These are phyloP conservation scores for Penicillium turbatum DNA, from an alignment of 495 filamentous ascomycete species.

Conservation along the genomic window DNA sequence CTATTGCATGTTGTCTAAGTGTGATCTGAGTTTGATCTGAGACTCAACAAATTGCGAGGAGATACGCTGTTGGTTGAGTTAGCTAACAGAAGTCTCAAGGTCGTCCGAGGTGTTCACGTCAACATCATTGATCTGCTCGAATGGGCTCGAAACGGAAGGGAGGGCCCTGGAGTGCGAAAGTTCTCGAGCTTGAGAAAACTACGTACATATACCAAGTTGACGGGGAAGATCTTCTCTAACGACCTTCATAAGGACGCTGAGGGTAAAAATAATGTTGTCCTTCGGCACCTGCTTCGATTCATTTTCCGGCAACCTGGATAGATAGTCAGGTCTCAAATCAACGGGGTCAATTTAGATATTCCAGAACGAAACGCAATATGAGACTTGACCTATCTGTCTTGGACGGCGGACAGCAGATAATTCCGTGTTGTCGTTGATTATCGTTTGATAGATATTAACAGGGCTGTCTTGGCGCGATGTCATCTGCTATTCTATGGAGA, in stretches of 20 bases:
- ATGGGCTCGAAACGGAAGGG: conserved; percentile 11
- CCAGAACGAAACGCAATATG: too few relatives aligned
- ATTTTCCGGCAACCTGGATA: neutral
- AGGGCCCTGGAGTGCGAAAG: conserved; percentile 2
- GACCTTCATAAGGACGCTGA: neutral
- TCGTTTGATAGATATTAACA: too few relatives aligned
- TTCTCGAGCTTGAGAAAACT: conserved; percentile 13
- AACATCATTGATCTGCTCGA: conserved; percentile 25
- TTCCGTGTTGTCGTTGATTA: too few relatives aligned
- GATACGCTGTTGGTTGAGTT: neutral
- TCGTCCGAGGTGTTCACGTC: conserved; percentile 6
- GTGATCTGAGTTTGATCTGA: too few relatives aligned
- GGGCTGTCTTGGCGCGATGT: too few relatives aligned
- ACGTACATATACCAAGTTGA: conserved; percentile 15
- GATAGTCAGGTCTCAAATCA: too few relatives aligned
- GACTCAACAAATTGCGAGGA: too few relatives aligned
- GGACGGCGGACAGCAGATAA: too few relatives aligned
- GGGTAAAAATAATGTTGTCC: neutral
- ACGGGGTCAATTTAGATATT: too few relatives aligned
- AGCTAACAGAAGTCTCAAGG: neutral
- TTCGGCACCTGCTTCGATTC: neutral
- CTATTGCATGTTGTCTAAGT: neutral
- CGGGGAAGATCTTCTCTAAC: neutral
- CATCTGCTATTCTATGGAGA: too few relatives aligned
- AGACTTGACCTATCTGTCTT: too few relatives aligned